A percentile compares a stretch with the other conserved stretches of the same genome.
Evolutionary conservation across 768 basidiomycete species (phyloP).

Genomic region (Tricholoma flavovirens): DNA sequence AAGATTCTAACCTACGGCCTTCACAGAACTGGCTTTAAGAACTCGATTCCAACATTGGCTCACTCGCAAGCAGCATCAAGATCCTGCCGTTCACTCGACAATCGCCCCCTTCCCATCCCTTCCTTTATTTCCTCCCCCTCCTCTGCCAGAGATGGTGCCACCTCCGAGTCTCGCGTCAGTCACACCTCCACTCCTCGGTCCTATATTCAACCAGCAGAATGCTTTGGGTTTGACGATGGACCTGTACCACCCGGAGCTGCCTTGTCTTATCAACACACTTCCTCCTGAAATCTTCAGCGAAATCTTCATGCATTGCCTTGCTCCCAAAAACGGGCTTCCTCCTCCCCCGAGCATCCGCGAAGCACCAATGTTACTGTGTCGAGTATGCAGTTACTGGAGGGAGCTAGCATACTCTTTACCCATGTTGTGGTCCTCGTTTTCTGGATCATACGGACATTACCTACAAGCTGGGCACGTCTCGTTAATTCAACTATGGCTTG

Average conservation of each 20-base stretch:
- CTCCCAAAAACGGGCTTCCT: neutral
- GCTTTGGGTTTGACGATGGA: neutral
- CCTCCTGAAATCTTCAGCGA: neutral
- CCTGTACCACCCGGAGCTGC: neutral
- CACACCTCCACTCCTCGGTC: neutral
- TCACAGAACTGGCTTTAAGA: neutral
- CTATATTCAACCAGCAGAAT: neutral
- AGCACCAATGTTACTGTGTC: neutral
- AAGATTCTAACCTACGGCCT: neutral
- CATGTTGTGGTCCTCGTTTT: neutral
- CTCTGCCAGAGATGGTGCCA: too few species aligned
- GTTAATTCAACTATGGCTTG: neutral
- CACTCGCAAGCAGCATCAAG: neutral
- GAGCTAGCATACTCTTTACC: neutral
- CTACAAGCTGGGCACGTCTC: neutral
- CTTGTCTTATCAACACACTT: neutral
- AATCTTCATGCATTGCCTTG: neutral
- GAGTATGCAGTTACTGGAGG: neutral
- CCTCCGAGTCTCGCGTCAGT: too few species aligned
- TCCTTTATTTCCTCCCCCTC: too few species aligned
- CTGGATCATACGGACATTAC: neutral
- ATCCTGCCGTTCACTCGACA: neutral
- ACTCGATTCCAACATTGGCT: neutral
- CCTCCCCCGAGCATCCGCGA: neutral
- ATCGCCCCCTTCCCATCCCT: neutral